Evolutionary conservation across 257 asterid genomes (phyloP).

Genomic region (Mentha longifolia): DNA sequence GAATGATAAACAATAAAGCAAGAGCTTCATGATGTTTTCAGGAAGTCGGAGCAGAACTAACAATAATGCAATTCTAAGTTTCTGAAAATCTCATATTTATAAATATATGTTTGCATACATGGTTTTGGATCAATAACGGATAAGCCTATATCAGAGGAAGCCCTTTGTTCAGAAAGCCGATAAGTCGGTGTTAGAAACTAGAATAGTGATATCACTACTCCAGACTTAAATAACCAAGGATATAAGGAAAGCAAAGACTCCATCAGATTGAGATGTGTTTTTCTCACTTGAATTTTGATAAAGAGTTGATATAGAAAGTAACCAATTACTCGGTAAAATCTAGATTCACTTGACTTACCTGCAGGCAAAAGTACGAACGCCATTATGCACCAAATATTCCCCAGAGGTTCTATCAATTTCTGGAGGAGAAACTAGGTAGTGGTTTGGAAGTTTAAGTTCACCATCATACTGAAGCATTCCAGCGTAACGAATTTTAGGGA

Average conservation of each 20-base stretch:
- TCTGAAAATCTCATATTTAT: not conserved
- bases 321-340: not conserved
- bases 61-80: not conserved
- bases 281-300: not conserved
- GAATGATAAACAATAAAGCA: not conserved
- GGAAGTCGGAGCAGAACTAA: not conserved
- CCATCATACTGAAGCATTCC: constrained; percentile 99
- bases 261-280: constrained; percentile 10
- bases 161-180: not conserved
- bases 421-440: constrained; percentile 94
- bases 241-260: not conserved
- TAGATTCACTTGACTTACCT: constrained; percentile 51
- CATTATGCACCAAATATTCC: constrained; percentile 82
- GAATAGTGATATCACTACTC: constrained; percentile 2
- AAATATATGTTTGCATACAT: not conserved
- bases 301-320: constrained; percentile 2
- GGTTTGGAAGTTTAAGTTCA: constrained; percentile 88
- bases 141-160: not conserved
- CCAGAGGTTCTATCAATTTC: constrained; percentile 98
- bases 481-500: constrained; percentile 84
- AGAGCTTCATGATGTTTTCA: not conserved
- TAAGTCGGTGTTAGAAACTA: not conserved
- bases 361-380: constrained; percentile 90
- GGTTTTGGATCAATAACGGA: not conserved
- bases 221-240: constrained; percentile 7